Evolutionary conservation across 805 yeast species (phyloP).

Genomic region (Cyberlindnera japonica): DNA sequence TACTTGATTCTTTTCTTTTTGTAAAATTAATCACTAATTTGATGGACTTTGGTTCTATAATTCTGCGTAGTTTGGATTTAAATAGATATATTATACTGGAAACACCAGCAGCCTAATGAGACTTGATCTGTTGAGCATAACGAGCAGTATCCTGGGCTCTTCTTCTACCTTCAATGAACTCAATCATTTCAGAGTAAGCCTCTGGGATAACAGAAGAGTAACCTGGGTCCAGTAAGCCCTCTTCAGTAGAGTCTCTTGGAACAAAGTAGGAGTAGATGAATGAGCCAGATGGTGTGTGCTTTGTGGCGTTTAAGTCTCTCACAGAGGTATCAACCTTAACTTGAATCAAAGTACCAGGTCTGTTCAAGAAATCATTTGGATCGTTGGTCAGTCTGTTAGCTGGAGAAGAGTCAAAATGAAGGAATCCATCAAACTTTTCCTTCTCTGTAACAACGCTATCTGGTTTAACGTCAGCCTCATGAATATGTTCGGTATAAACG

Average conservation of each 20-base stretch:
- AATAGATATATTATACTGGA: too few relatives aligned
- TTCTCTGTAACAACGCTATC: conserved; percentile 5
- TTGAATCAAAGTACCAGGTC: conserved; percentile 86
- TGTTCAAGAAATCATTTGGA: conserved; percentile 55
- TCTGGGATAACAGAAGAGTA: conserved; percentile 78
- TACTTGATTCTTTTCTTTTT: neutral
- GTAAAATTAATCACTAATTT: neutral
- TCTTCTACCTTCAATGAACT: conserved; percentile 84
- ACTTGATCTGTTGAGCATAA: conserved; percentile 47
- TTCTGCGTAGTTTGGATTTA: too few relatives aligned
- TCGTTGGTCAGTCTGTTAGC: conserved; percentile 52
- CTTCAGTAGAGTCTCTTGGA: conserved; percentile 47
- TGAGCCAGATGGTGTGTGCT: conserved; percentile 72
- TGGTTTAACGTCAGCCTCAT: conserved; percentile 30
- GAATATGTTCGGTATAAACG: conserved; percentile 81
- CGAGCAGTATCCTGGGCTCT: conserved; percentile 80
- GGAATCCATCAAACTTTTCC: conserved; percentile 26
- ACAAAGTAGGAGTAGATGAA: conserved; percentile 89
- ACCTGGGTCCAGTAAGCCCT: conserved; percentile 42
- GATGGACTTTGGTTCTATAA: conserved; percentile 2
- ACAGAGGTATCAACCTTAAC: conserved; percentile 85
- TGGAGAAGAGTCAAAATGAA: conserved; percentile 52
- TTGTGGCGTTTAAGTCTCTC: conserved; percentile 58
- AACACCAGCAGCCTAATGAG: too few relatives aligned
- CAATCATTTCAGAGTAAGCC: conserved; percentile 89